A percentile compares a stretch with the other conserved stretches of the same genome.
Evolutionary conservation across 352 stramenopile species (phyloP).

Genomic region (Peronosclerospora sorghi): DNA sequence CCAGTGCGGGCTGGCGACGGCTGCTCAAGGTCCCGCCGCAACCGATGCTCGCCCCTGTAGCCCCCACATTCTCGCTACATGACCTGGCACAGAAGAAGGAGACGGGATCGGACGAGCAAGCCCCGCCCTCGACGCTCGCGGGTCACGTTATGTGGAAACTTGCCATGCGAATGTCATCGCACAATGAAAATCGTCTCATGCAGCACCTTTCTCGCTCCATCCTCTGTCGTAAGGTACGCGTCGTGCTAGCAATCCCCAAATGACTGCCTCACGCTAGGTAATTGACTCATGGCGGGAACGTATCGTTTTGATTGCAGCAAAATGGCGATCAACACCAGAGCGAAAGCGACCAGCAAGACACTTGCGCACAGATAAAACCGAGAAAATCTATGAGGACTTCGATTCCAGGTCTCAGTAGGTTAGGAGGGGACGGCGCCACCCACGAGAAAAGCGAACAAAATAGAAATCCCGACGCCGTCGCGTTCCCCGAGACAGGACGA

Average conservation of each 20-base stretch:
- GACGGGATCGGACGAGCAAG: constrained; percentile 1
- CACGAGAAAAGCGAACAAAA: constrained; percentile 2
- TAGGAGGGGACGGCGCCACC: constrained; percentile 18
- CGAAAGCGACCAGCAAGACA: constrained; percentile 11
- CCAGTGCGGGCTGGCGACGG: constrained; percentile 16
- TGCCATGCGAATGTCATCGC: constrained; percentile 50
- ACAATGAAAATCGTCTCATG: constrained; percentile 49
- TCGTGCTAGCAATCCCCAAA: not conserved
- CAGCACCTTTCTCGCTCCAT: constrained; percentile 66
- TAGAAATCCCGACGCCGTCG: constrained; percentile 17
- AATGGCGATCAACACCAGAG: constrained; percentile 22
- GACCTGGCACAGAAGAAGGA: constrained; percentile 21
- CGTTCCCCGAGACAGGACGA: constrained; percentile 16
- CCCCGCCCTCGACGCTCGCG: constrained; percentile 21
- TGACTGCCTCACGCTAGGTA: not conserved
- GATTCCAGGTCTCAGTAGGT: constrained; percentile 11
- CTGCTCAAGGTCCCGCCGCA: constrained; percentile 19
- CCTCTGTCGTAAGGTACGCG: constrained; percentile 41
- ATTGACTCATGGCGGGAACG: constrained; percentile 17
- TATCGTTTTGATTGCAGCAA: constrained; percentile 20
- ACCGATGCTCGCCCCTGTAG: constrained; percentile 15
- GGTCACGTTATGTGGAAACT: constrained; percentile 57
- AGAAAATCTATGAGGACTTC: constrained; percentile 9
- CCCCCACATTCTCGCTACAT: constrained; percentile 16
- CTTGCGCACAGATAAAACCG: constrained; percentile 7